These are phyloP conservation scores for Pestalotiopsis fici DNA, from an alignment of 2,329 filamentous ascomycete species.

Conservation along the genomic window DNA sequence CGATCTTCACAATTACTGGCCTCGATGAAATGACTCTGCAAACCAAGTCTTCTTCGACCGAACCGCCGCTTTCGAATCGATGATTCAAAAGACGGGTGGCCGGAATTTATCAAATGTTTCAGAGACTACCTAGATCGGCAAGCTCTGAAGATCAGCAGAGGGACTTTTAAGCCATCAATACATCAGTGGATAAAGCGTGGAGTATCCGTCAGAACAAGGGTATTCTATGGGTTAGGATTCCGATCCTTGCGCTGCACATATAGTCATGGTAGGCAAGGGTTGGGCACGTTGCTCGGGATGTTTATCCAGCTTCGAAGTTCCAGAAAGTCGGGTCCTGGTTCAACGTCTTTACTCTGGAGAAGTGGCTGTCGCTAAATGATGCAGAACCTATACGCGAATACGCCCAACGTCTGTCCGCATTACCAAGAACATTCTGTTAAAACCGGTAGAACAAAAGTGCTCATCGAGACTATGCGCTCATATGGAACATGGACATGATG, in stretches of 20 bases:
- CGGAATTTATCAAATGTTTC: not conserved
- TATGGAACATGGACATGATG: not conserved
- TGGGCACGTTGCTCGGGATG: not conserved
- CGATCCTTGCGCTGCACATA: not conserved
- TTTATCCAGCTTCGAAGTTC: not conserved
- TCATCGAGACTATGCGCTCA: not conserved
- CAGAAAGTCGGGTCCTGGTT: not conserved
- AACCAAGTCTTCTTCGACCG: no score
- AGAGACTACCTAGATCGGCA: not conserved
- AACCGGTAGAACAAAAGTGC: not conserved
- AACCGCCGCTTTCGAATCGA: no score
- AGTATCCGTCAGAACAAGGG: not conserved
- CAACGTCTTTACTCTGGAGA: not conserved
- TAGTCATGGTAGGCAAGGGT: not conserved
- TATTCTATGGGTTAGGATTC: not conserved
- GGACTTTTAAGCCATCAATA: not conserved
- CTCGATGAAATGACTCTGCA: no score
- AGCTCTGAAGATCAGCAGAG: not conserved
- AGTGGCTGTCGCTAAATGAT: not conserved
- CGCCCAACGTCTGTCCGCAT: not conserved
- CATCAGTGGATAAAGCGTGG: not conserved
- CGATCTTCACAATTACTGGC: no score
- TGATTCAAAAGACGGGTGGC: not conserved
- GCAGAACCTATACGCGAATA: not conserved
- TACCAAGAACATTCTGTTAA: not conserved